Evolutionary conservation across 1,139 yeast genomes (phyloP).

Genomic region (Geotrichum carabidarum): DNA sequence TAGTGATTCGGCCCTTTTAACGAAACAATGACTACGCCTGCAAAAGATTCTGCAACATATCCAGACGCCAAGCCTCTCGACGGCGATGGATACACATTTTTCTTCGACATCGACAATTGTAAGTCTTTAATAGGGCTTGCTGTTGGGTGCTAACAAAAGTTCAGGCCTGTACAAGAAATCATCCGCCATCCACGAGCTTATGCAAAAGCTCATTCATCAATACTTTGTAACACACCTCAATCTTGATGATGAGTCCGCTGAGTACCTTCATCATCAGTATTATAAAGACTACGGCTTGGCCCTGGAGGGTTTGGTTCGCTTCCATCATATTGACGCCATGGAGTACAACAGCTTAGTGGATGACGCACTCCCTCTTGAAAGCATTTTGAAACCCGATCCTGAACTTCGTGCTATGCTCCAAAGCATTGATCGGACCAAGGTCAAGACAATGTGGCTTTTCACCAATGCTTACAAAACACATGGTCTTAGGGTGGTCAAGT

Average conservation of each 20-base stretch:
- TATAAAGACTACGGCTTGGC: conserved; percentile 89
- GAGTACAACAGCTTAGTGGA: conserved; percentile 86
- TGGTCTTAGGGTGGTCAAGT: conserved; percentile 63
- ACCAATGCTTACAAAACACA: conserved; percentile 93
- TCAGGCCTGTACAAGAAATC: conserved; percentile 60
- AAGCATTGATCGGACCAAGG: conserved; percentile 41
- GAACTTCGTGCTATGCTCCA: conserved; percentile 36
- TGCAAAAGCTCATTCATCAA: conserved; percentile 79
- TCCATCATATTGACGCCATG: conserved; percentile 78
- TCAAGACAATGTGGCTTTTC: conserved; percentile 71
- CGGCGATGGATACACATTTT: conserved; percentile 48
- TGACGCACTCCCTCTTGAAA: conserved; percentile 81
- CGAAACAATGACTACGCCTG: too few relatives aligned
- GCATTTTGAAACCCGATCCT: conserved; percentile 55
- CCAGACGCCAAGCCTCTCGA: conserved; percentile 17
- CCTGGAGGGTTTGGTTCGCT: conserved; percentile 80
- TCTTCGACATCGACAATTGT: conserved; percentile 90
- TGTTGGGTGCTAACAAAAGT: not conserved
- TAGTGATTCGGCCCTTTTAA: too few relatives aligned
- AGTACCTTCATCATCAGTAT: conserved; percentile 61
- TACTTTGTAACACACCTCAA: conserved; percentile 65
- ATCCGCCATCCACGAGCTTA: conserved; percentile 72
- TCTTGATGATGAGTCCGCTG: conserved; percentile 72
- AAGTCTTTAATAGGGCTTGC: conserved; percentile 14
- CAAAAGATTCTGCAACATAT: not conserved